These are phyloP conservation scores for Eudorina sp. DNA, from an alignment of 139 green algal genomes.

Conservation along the genomic window DNA sequence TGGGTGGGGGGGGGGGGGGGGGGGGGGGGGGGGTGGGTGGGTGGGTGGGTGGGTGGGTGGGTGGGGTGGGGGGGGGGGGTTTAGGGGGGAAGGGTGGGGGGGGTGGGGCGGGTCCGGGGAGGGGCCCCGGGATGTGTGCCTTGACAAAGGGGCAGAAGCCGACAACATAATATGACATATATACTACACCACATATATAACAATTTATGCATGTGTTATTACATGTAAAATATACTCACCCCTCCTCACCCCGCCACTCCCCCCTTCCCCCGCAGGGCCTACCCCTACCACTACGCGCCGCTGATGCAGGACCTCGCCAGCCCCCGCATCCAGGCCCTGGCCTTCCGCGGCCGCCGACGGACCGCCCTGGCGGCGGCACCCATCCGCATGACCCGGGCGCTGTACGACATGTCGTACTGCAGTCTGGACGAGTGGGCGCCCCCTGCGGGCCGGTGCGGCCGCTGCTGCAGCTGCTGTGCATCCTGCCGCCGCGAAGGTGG, in stretches of 20 bases:
- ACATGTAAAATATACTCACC: not conserved
- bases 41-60: too few species aligned
- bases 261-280: constrained; percentile 46
- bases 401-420: constrained; percentile 15
- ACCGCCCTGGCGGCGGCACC: not conserved
- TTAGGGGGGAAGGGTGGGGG: too few species aligned
- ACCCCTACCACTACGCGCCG: constrained; percentile 70
- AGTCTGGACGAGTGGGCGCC: constrained; percentile 48
- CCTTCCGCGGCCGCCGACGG: constrained; percentile 37
- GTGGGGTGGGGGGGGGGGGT: too few species aligned
- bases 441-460: constrained; percentile 64
- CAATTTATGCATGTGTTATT: too few species aligned
- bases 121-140: too few species aligned
- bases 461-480: constrained; percentile 74
- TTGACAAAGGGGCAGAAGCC: too few species aligned
- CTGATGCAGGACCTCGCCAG: constrained; percentile 60
- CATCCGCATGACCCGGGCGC: not conserved
- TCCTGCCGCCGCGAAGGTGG: constrained; percentile 73
- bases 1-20: too few species aligned
- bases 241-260: not conserved
- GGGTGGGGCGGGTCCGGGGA: too few species aligned
- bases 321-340: constrained; percentile 2
- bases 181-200: too few species aligned
- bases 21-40: too few species aligned
- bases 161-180: too few species aligned